Conservation (phyloP, 257 asterid species). For the Nicotiana obtusifolia region DNA sequence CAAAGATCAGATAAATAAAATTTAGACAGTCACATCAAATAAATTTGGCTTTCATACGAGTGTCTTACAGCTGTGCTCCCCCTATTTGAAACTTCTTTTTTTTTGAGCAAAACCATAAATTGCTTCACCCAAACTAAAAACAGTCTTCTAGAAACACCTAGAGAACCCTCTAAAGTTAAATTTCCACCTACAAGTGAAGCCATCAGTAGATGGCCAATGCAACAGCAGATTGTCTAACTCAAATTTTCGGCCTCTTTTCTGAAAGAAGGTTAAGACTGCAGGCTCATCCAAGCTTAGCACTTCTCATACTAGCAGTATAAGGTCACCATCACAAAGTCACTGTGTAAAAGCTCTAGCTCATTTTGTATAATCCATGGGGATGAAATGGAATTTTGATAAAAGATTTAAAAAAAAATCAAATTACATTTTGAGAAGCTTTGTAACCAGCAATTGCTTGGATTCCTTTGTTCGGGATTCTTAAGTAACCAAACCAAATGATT, state of each 20-base stretch:
- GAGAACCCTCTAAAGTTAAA: neutral
- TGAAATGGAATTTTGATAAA: neutral
- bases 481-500: constrained; percentile 3
- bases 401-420: neutral
- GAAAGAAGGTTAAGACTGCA: neutral
- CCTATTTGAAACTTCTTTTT: neutral
- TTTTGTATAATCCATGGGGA: neutral
- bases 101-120: neutral
- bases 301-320: neutral
- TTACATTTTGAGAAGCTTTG: neutral
- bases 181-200: neutral
- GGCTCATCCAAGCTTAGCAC: constrained; percentile 1
- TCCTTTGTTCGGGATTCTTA: neutral
- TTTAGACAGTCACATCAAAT: neutral
- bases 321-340: neutral
- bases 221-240: neutral
- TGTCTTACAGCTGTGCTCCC: neutral
- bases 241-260: neutral
- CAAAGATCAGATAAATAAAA: neutral
- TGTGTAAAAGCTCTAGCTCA: neutral
- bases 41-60: neutral
- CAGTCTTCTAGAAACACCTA: neutral
- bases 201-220: neutral
- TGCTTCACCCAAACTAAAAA: neutral
- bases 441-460: neutral